phyloP scores from a whole-genome alignment of 2,329 filamentous ascomycete genomes.

The Fusarium ambrosium region DNA sequence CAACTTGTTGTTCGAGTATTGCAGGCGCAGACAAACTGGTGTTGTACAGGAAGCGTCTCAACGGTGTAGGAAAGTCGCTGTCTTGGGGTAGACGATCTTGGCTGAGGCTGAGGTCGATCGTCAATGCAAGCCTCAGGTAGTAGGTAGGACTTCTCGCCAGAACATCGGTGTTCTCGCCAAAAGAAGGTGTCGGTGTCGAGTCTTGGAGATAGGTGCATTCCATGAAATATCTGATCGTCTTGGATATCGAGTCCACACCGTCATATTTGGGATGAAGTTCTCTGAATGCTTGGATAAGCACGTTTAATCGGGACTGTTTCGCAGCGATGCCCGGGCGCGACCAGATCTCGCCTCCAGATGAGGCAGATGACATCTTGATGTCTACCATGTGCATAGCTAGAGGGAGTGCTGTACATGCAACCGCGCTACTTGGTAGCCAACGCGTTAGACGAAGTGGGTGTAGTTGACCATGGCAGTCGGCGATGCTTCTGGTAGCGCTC shows the following conservation, averaged over 20 bases:
- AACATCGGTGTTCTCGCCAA: constrained; percentile 13
- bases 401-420: constrained; percentile 37
- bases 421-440: constrained; percentile 40
- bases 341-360: constrained; percentile 29
- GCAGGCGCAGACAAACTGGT: constrained; percentile 13
- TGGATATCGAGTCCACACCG: constrained; percentile 38
- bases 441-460: constrained; percentile 20
- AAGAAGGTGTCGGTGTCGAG: neutral
- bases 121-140: constrained; percentile 34
- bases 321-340: constrained; percentile 20
- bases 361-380: constrained; percentile 30
- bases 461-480: constrained; percentile 29
- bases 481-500: constrained; percentile 32
- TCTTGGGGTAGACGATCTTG: constrained; percentile 36
- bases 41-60: constrained; percentile 14
- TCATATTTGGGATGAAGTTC: constrained; percentile 39
- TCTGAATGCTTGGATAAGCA: constrained; percentile 36
- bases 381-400: constrained; percentile 39
- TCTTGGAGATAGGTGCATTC: constrained; percentile 28
- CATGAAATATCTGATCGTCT: constrained; percentile 41
- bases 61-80: constrained; percentile 27
- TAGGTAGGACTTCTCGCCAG: constrained; percentile 30
- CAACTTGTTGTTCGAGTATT: constrained; percentile 18
- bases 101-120: constrained; percentile 33
- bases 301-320: constrained; percentile 35